These are phyloP conservation scores for Monosporascus sp. DNA, from an alignment of 2,329 filamentous ascomycete species.

Conservation along the genomic window DNA sequence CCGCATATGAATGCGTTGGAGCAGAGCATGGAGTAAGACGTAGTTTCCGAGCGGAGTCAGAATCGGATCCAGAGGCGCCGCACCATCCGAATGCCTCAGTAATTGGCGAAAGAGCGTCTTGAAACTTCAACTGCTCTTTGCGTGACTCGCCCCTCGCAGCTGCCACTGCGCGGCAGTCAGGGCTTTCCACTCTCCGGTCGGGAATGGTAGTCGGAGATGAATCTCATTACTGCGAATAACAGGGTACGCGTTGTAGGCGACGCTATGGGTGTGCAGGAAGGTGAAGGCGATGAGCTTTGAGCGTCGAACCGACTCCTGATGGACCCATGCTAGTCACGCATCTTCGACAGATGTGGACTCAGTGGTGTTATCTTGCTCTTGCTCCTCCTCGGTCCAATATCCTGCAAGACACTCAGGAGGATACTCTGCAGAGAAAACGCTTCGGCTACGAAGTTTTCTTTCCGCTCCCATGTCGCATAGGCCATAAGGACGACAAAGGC, in stretches of 20 bases:
- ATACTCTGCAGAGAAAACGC: slow-evolving; percentile 30
- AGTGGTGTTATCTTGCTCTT: not conserved
- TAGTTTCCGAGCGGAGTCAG: slow-evolving; percentile 34
- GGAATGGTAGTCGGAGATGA: slow-evolving; percentile 28
- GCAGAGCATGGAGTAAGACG: slow-evolving; percentile 30
- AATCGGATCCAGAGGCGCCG: slow-evolving; percentile 27
- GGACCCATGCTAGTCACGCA: slow-evolving; percentile 27
- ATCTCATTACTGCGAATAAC: slow-evolving; percentile 32
- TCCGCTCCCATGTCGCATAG: slow-evolving; percentile 33
- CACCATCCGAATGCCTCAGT: slow-evolving; percentile 22
- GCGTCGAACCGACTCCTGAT: slow-evolving; percentile 27
- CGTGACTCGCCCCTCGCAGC: slow-evolving; percentile 19
- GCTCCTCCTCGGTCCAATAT: slow-evolving; percentile 27
- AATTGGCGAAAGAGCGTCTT: slow-evolving; percentile 30
- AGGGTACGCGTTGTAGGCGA: slow-evolving; percentile 34
- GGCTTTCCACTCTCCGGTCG: slow-evolving; percentile 33
- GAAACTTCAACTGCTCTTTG: slow-evolving; percentile 31
- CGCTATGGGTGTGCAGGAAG: slow-evolving; percentile 33
- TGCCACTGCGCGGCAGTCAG: slow-evolving; percentile 25
- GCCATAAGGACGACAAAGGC: slow-evolving; percentile 33
- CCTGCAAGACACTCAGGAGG: slow-evolving; percentile 28
- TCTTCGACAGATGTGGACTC: slow-evolving; percentile 7
- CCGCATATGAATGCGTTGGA: slow-evolving; percentile 33
- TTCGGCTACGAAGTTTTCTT: slow-evolving; percentile 27
- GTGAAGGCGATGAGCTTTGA: slow-evolving; percentile 34